Conservation (phyloP, 192 early-diverging fungal species). For the Entomortierella chlamydospora region DNA sequence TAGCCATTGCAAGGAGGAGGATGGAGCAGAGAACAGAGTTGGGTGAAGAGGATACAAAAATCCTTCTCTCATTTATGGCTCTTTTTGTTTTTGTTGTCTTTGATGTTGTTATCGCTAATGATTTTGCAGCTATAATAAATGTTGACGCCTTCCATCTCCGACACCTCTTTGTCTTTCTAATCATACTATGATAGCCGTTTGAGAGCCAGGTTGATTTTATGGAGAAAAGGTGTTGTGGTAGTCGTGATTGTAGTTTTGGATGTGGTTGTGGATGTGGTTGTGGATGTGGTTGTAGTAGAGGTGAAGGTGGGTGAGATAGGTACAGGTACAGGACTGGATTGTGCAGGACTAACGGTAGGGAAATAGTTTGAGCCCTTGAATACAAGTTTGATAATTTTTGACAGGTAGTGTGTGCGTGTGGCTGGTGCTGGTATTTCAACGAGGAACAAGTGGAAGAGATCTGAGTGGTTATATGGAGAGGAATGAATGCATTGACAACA, state of each 20-base stretch:
- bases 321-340: background rate
- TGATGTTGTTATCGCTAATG: background rate
- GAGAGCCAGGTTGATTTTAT: background rate
- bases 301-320: too few relatives aligned
- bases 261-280: too few relatives aligned
- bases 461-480: background rate
- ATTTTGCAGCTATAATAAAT: background rate
- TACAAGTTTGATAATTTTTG: background rate
- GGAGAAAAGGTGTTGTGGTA: too few relatives aligned
- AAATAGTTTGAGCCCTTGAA: background rate
- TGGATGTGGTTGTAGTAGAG: too few relatives aligned
- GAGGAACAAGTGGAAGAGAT: background rate
- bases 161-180: background rate
- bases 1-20: background rate
- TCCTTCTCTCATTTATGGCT: slow-evolving; percentile 3
- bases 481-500: background rate
- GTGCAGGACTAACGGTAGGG: background rate
- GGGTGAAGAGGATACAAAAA: background rate
- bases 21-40: background rate
- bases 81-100: slow-evolving; percentile 3
- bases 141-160: slow-evolving; percentile 10
- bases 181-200: background rate
- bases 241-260: too few relatives aligned
- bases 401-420: background rate
- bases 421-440: background rate